These are phyloP conservation scores for Xylaria sp. DNA, from an alignment of 2,329 filamentous ascomycete species.

Conservation along the genomic window DNA sequence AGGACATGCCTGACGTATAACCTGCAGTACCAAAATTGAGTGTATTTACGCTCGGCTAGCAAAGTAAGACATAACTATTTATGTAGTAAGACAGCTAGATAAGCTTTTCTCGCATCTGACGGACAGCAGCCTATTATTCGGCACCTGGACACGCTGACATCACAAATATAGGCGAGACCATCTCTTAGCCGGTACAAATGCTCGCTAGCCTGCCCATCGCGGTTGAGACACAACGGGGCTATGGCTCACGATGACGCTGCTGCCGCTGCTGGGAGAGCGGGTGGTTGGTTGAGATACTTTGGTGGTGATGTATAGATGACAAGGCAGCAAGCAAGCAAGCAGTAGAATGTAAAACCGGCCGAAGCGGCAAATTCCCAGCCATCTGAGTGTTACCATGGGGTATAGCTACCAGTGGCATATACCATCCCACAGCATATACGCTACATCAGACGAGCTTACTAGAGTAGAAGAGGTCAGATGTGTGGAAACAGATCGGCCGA, in stretches of 20 bases:
- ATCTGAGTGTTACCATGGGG: constrained; percentile 2
- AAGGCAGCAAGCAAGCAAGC: constrained; percentile 1
- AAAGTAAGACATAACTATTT: constrained; percentile 23
- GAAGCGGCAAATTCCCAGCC: not conserved
- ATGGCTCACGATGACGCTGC: constrained; percentile 24
- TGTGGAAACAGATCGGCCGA: constrained; percentile 14
- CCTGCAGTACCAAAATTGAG: not conserved
- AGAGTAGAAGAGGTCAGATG: not conserved
- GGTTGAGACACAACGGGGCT: constrained; percentile 16
- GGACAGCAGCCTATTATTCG: constrained; percentile 31
- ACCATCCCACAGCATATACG: not conserved
- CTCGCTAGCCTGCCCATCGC: not conserved
- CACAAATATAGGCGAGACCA: constrained; percentile 8
- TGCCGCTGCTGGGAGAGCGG: constrained; percentile 1
- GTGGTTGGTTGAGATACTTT: not conserved
- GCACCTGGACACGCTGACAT: constrained; percentile 28
- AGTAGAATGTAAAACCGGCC: not conserved
- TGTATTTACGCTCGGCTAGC: constrained; percentile 17
- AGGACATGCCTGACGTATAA: constrained; percentile 2
- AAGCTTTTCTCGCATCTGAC: constrained; percentile 15
- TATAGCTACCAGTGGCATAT: not conserved
- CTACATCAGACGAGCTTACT: not conserved
- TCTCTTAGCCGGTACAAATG: not conserved
- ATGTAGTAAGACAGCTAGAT: too few species aligned
- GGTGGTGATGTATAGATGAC: constrained; percentile 16